Percentiles rank a stretch among this genome's conserved stretches.
These are phyloP conservation scores for Teratosphaeria pseudoeucalypti DNA, from an alignment of 2,329 filamentous ascomycete species.

Conservation along the genomic window DNA sequence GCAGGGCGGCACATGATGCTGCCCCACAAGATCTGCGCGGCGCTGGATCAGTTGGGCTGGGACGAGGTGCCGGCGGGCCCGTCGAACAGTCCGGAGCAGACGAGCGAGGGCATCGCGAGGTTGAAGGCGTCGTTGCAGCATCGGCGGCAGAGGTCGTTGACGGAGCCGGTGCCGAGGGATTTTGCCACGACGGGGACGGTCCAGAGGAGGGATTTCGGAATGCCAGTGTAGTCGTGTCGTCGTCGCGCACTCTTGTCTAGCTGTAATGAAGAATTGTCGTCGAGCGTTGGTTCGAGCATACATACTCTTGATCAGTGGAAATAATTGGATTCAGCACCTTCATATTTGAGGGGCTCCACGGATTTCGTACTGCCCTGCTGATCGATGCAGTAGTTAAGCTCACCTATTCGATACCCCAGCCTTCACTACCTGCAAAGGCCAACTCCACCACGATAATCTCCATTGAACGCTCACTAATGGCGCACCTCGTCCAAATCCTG, in stretches of 20 bases:
- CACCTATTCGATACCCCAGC: no score
- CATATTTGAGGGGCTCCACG: neutral
- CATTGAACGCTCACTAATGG: neutral
- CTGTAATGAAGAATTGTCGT: neutral
- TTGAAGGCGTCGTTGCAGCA: neutral
- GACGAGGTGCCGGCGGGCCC: slow-evolving; percentile 13
- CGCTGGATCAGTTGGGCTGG: slow-evolving; percentile 8
- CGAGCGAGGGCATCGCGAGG: neutral
- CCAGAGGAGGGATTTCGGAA: slow-evolving; percentile 2
- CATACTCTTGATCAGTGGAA: neutral
- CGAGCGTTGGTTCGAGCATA: neutral
- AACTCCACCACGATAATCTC: neutral
- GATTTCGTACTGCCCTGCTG: neutral
- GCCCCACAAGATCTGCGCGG: slow-evolving; percentile 5
- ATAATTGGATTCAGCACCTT: neutral
- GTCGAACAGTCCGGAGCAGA: slow-evolving; percentile 10
- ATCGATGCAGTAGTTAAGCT: no score
- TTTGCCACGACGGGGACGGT: slow-evolving; percentile 3
- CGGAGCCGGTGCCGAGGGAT: slow-evolving; percentile 10
- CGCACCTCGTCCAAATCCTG: neutral
- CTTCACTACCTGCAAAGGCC: neutral
- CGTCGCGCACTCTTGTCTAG: no score
- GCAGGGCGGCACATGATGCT: slow-evolving; percentile 2
- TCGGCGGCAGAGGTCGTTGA: slow-evolving; percentile 7
- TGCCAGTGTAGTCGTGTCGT: neutral